These are phyloP conservation scores for Poterioochromonas sp. DNA, from an alignment of 352 stramenopile genomes.

Conservation along the genomic window DNA sequence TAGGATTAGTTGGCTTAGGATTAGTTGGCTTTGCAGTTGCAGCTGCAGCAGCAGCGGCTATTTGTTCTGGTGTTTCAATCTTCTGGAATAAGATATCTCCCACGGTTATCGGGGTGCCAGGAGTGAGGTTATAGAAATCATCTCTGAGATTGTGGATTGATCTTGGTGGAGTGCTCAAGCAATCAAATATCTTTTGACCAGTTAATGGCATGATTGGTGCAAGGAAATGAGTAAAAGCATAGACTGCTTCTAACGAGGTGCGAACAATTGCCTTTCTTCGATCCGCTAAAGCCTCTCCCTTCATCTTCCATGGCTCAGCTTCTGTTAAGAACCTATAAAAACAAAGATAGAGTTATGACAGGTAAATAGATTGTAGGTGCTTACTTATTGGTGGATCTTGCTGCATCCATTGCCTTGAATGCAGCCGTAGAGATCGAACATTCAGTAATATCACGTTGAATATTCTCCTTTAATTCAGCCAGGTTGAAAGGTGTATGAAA, in stretches of 20 bases:
- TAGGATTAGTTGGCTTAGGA: too few species aligned
- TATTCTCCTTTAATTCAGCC: slow-evolving; percentile 62
- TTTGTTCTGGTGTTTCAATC: slow-evolving; percentile 47
- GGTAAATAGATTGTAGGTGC: slow-evolving; percentile 29
- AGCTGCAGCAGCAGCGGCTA: background rate
- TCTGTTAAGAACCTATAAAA: slow-evolving; percentile 87
- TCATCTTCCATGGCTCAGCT: slow-evolving; percentile 93
- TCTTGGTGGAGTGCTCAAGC: slow-evolving; percentile 64
- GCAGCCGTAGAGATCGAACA: slow-evolving; percentile 79
- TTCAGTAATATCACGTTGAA: slow-evolving; percentile 76
- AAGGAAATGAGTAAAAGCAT: slow-evolving; percentile 87
- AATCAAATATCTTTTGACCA: slow-evolving; percentile 72
- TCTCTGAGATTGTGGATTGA: slow-evolving; percentile 61
- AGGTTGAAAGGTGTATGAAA: slow-evolving; percentile 70
- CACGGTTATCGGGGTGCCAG: slow-evolving; percentile 73
- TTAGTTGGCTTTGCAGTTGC: background rate
- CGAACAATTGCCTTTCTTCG: slow-evolving; percentile 74
- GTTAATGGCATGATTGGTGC: slow-evolving; percentile 82
- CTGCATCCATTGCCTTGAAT: slow-evolving; percentile 72
- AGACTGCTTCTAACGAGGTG: slow-evolving; percentile 90
- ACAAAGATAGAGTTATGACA: slow-evolving; percentile 57
- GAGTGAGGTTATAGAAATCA: slow-evolving; percentile 78
- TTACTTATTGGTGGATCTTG: slow-evolving; percentile 35
- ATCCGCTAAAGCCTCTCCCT: slow-evolving; percentile 63
- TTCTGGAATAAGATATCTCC: slow-evolving; percentile 90